Conservation (phyloP, 306 rosid species). For the Malus sylvestris region DNA sequence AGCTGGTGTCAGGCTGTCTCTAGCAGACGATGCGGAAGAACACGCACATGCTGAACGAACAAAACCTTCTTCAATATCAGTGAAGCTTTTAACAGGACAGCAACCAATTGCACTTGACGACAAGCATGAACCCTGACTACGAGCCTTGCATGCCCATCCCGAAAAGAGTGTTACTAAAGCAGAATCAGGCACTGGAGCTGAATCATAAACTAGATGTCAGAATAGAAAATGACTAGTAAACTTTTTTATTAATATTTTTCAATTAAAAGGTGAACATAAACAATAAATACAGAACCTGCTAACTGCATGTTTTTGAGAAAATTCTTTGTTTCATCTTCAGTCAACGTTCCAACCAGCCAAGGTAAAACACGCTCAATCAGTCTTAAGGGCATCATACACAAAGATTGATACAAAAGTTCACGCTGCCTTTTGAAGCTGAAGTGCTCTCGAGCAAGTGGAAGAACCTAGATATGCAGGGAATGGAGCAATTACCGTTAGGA, state of each 20-base stretch:
- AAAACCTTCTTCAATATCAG: constrained; percentile 65
- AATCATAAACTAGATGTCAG: constrained; percentile 37
- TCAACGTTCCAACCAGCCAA: constrained; percentile 77
- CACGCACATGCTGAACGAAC: constrained; percentile 42
- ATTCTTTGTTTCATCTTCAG: constrained; percentile 66
- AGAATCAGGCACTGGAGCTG: constrained; percentile 86
- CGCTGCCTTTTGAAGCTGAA: constrained; percentile 83
- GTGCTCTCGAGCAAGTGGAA: constrained; percentile 93
- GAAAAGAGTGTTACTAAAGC: constrained; percentile 89
- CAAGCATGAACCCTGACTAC: constrained; percentile 74
- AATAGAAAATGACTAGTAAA: constrained; percentile 2
- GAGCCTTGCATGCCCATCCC: constrained; percentile 99
- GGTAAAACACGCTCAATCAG: constrained; percentile 90
- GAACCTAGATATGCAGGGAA: constrained; percentile 61
- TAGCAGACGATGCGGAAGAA: constrained; percentile 46
- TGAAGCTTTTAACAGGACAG: constrained; percentile 67
- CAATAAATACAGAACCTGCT: constrained; percentile 65
- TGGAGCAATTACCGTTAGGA: constrained; percentile 11
- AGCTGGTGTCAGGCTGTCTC: constrained; percentile 39
- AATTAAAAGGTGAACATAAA: constrained; percentile 15
- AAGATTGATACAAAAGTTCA: constrained; percentile 81
- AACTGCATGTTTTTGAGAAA: constrained; percentile 77
- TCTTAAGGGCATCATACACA: constrained; percentile 95
- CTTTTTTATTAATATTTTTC: not conserved
- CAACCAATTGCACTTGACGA: constrained; percentile 67